Evolutionary conservation across 108 stramenopile species (phyloP), one percentile per base, ranked within the genome.

Genomic region (Pseudonitzschia multiseries): DNA sequence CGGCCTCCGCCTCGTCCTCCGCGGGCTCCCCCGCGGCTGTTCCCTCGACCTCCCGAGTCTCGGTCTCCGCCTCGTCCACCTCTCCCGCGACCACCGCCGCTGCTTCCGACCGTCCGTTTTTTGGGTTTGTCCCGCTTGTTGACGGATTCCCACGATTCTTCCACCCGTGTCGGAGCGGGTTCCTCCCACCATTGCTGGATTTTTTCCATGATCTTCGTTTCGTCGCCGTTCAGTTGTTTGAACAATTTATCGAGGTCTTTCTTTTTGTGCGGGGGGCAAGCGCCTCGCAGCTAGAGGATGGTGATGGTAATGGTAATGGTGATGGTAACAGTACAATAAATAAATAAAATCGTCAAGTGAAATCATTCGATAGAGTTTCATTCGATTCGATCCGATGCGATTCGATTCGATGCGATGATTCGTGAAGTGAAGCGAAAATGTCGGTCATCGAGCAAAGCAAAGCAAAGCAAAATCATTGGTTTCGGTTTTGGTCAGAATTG

Each of bases 111-210:
- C 41, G 70, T 59, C 27, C 72, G 68, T 75, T 84, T 88, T 75
- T 89, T 87, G 74, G 89, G 89, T 13, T 62, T 66, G 21, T 52
- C 67, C 76, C 85, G 83, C 60, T 88, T 83, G 62, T 81, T 83
- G 33, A 88, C 90, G 53, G 84, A 84, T 61, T 89, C 93, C 93
- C 93, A 94, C 69, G 85, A 74, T 59, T 85, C 80, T 57, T 81
- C 84, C 57, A 86, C 84, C 24, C 79, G 81, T 18, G 73, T 70
- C 24, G 73, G 63, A 28, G 77, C 80, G 8, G 87, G 87, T 63
- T 92, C 90, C 20, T 90, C 86, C 90, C 90, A 94, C 93, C 93
- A 94, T 63, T 87, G 79, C 36, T 71, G 73, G 69, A 94, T 90
- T 70, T 82, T 81, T 51, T 80, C 74, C 65, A 74, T 80, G 68